Evolutionary conservation across 108 stramenopile species (phyloP).

Genomic region (Skeletonema menzelii): DNA sequence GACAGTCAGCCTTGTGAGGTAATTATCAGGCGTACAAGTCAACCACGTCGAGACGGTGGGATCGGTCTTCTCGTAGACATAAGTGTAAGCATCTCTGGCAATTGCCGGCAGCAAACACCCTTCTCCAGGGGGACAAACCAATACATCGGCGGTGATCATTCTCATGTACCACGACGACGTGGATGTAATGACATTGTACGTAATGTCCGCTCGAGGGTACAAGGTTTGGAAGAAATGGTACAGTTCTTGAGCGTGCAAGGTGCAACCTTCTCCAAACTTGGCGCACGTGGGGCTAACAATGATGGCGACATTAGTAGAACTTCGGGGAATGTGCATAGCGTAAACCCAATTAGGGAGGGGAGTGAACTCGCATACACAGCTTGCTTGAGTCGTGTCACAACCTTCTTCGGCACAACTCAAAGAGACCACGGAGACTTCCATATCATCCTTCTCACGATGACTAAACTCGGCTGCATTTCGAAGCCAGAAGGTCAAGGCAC

Average conservation of each 20-base stretch:
- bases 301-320: constrained; percentile 34
- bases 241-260: constrained; percentile 27
- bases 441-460: constrained; percentile 37
- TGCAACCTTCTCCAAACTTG: constrained; percentile 38
- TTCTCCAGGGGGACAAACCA: constrained; percentile 29
- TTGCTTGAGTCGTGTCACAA: constrained; percentile 16
- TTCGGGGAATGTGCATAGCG: constrained; percentile 36
- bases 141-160: constrained; percentile 34
- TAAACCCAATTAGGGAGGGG: constrained; percentile 40
- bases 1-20: constrained; percentile 15
- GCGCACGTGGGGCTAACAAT: constrained; percentile 33
- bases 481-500: constrained; percentile 40
- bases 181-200: constrained; percentile 22
- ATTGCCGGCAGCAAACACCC: constrained; percentile 35
- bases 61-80: constrained; percentile 26
- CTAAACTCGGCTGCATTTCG: constrained; percentile 35
- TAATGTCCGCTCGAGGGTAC: constrained; percentile 36
- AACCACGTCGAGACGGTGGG: constrained; percentile 36
- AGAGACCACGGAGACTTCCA: constrained; percentile 31
- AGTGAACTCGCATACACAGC: constrained; percentile 17
- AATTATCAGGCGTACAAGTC: constrained; percentile 17
- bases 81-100: constrained; percentile 35
- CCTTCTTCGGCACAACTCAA: constrained; percentile 29
- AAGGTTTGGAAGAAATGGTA: constrained; percentile 26
- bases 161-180: constrained; percentile 38